Conservation (phyloP, 768 basidiomycete species). For the Sarcodon sp. region DNA sequence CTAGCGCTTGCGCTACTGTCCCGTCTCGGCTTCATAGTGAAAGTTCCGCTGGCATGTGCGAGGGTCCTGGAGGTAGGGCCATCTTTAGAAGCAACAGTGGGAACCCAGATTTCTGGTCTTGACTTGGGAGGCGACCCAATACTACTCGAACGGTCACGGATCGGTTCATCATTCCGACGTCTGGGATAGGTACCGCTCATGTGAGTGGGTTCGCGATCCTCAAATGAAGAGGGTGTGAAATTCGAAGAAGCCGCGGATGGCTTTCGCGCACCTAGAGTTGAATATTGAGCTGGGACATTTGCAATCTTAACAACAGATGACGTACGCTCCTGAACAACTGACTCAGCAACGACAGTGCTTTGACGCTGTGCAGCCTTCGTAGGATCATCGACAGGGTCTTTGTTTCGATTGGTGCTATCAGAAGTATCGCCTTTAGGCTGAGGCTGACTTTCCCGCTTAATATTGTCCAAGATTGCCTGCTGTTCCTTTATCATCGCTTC, state of each 20-base stretch:
- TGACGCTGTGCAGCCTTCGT: no score
- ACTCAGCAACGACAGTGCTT: background rate
- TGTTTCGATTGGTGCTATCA: no score
- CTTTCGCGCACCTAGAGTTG: background rate
- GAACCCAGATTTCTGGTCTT: conserved; percentile 37
- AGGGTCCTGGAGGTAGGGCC: conserved; percentile 25
- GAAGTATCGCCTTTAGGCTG: no score
- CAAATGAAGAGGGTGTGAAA: no score
- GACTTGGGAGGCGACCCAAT: conserved; percentile 5
- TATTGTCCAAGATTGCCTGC: conserved; percentile 31
- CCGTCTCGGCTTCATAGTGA: conserved; percentile 13
- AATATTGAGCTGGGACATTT: no score
- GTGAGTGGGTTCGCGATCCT: no score
- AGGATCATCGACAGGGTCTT: no score
- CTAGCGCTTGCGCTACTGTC: conserved; percentile 37
- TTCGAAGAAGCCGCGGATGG: background rate
- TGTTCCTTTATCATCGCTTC: conserved; percentile 22
- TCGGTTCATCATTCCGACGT: no score
- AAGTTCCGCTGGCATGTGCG: conserved; percentile 18
- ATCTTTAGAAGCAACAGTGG: conserved; percentile 30
- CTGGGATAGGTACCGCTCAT: conserved; percentile 18
- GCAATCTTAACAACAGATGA: background rate
- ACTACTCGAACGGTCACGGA: background rate
- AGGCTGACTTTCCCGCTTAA: conserved; percentile 13
- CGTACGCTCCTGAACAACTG: background rate